Evolutionary conservation across 2,329 filamentous ascomycete genomes (phyloP), one percentile per base, ranked within the genome.

Genomic region (Metarhizium rileyi): DNA sequence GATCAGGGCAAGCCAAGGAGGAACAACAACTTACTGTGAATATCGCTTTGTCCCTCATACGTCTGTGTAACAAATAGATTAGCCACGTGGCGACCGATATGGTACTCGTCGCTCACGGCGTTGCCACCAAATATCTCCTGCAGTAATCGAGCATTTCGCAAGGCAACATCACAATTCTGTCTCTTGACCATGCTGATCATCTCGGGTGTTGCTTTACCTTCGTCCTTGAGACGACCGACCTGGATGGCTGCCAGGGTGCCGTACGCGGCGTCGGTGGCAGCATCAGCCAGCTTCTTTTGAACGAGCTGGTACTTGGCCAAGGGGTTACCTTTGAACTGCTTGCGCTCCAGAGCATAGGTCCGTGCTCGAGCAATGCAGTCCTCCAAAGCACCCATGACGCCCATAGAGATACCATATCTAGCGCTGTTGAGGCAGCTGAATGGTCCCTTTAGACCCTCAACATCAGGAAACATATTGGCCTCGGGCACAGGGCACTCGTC

Each of bases 121-220:
- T 98, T 98, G 27, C 93, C 93, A 51, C 93, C 93, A 70, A 98
- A 96, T 22, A 98, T 80, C 72, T 98, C 93, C 69, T 98, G 93
- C 53, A 98, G 73, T 63, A 77, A 73, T 56, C 93, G 78, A 20
- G 90, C 83, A 57, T 91, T 90, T 27, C 79, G 72, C 60, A 98
- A 72, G 16, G 93, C 93, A 47, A 84, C 76, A 69, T 98, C 93
- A 68, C 93, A 98, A 69, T 98, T 98, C 72, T 97, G 90, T 57
- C 93, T 78, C 78, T 98, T 98, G 64, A 97, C 83, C 87, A 98
- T 80, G 65, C 80, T 83, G 61, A 98, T 95, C 91, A 97, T 97
- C 73, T 98, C 93, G 6, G 93, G 90, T 3, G 86, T 83, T 23
- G 80, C 82, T 67, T 89, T 87, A 55, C 90, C 90, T 64, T 88